Percentiles rank a stretch among this genome's conserved stretches.
Evolutionary conservation across 257 asterid genomes (phyloP).

Genomic region (Gentiana dahurica): DNA sequence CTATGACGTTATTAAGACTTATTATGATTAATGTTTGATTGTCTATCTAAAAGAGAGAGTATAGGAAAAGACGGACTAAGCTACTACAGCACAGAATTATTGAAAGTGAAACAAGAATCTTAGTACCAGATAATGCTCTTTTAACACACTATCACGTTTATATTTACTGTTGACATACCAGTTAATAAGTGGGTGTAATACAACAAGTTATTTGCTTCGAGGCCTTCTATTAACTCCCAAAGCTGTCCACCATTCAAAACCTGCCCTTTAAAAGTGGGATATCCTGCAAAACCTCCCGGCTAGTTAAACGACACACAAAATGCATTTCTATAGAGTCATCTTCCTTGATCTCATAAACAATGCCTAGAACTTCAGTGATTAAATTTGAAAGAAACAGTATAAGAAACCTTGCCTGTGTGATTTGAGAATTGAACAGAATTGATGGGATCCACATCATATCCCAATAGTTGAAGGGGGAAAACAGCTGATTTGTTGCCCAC

Average conservation of each 20-base stretch:
- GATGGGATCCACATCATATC: constrained; percentile 93
- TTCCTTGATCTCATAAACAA: constrained; percentile 28
- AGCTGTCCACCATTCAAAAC: constrained; percentile 90
- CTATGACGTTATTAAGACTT: no score
- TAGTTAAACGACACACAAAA: constrained; percentile 12
- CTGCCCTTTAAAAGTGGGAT: constrained; percentile 95
- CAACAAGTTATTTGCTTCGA: constrained; percentile 74
- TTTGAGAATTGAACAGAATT: constrained; percentile 98
- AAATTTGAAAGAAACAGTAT: constrained; percentile 28
- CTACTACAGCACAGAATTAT: no score
- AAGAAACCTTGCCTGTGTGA: constrained; percentile 95
- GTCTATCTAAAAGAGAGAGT: no score
- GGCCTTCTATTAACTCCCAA: constrained; percentile 95
- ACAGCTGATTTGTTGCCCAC: constrained; percentile 99
- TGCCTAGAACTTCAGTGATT: constrained; percentile 34
- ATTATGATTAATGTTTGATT: no score
- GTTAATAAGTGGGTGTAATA: constrained; percentile 92
- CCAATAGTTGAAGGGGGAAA: constrained; percentile 89
- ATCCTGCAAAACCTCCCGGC: constrained; percentile 48
- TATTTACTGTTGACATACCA: constrained; percentile 33
- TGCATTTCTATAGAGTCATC: not conserved
- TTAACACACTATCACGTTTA: no score
- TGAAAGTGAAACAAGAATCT: no score
- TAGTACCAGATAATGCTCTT: no score
- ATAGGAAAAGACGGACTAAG: no score